Evolutionary conservation across 2,329 filamentous ascomycete species (phyloP).

Genomic region (Cladophialophora psammophila): DNA sequence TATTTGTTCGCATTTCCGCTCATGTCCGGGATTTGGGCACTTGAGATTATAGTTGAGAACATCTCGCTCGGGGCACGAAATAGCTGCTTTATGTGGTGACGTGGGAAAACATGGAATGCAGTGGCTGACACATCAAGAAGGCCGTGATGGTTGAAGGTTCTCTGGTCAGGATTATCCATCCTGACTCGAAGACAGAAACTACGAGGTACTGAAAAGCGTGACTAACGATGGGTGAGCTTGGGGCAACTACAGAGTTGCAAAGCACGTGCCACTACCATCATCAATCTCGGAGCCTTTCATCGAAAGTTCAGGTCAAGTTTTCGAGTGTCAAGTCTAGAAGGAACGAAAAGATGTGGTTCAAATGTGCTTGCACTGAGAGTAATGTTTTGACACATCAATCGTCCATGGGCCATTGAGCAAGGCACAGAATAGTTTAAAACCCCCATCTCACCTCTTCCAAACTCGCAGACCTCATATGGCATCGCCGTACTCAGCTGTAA

Average conservation of each 20-base stretch:
- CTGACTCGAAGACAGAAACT: background rate
- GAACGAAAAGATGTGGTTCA: background rate
- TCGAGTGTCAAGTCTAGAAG: background rate
- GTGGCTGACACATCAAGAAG: background rate
- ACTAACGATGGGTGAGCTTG: background rate
- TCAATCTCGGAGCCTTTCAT: background rate
- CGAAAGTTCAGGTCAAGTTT: background rate
- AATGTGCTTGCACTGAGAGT: slow-evolving; percentile 18
- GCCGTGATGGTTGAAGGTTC: background rate
- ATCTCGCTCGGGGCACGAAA: background rate
- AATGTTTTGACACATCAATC: slow-evolving; percentile 5
- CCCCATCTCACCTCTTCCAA: background rate
- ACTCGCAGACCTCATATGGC: slow-evolving; percentile 1
- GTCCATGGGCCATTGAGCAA: slow-evolving; percentile 11
- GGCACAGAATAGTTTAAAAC: slow-evolving; percentile 9
- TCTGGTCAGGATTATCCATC: background rate
- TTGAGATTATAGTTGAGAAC: slow-evolving; percentile 7
- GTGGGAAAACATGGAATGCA: background rate
- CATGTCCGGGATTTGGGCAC: background rate
- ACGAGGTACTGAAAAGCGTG: background rate
- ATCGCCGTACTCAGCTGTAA: background rate
- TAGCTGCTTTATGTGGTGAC: background rate
- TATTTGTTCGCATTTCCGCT: background rate
- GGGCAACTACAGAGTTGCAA: background rate
- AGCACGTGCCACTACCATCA: background rate